phyloP scores from a whole-genome alignment of 768 basidiomycete species.

The Ramaria rubella region DNA sequence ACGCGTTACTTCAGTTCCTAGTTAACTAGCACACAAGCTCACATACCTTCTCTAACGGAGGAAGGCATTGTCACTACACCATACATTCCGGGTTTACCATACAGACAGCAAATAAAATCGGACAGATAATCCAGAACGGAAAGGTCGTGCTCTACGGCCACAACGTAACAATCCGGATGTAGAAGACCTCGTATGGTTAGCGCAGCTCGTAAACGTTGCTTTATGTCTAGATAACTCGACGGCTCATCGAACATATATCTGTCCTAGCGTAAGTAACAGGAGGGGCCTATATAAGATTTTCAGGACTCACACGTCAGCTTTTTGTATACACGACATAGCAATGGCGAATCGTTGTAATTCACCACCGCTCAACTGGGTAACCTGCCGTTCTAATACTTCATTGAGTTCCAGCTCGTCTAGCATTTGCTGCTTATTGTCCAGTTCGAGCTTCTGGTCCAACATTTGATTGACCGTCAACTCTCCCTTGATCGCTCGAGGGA shows the following conservation, averaged over 20 bases:
- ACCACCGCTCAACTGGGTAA: constrained; percentile 86
- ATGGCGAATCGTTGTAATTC: constrained; percentile 98
- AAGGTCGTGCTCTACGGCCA: constrained; percentile 98
- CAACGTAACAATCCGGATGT: constrained; percentile 79
- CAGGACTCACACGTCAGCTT: constrained; percentile 80
- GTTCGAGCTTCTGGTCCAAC: constrained; percentile 87
- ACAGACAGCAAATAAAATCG: constrained; percentile 96
- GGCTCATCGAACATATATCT: constrained; percentile 99
- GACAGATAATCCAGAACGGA: constrained; percentile 97
- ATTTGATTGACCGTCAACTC: constrained; percentile 80
- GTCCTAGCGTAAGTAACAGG: constrained; percentile 2
- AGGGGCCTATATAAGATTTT: neutral
- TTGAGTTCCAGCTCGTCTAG: constrained; percentile 83
- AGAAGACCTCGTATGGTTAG: constrained; percentile 89
- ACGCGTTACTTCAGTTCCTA: constrained; percentile 2
- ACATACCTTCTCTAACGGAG: constrained; percentile 89
- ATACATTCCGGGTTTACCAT: constrained; percentile 96
- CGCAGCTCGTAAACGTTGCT: constrained; percentile 90
- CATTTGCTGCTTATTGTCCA: constrained; percentile 82
- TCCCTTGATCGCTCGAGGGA: constrained; percentile 93
- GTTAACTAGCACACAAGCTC: neutral
- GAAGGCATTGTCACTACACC: constrained; percentile 99
- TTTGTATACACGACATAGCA: constrained; percentile 93
- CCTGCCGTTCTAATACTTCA: constrained; percentile 79
- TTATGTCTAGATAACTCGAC: constrained; percentile 95